phyloP scores from a whole-genome alignment of 2,329 filamentous ascomycete genomes.

The Fonsecaea multimorphosa region DNA sequence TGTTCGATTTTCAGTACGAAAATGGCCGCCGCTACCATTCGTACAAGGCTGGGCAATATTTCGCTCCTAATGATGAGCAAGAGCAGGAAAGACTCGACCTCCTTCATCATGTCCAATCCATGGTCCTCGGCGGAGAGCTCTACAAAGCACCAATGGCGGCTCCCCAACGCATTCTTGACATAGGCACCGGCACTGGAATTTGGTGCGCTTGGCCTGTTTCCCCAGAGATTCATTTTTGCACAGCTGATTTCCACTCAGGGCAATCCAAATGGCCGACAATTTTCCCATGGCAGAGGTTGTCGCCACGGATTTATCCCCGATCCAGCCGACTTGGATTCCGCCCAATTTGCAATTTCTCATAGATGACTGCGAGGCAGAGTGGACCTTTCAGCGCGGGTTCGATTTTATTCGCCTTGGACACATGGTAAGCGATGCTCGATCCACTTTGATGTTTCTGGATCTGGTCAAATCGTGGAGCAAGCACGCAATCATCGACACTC shows the following conservation, averaged over 20 bases:
- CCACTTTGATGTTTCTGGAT: not conserved
- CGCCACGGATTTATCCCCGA: constrained; percentile 44
- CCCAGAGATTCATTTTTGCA: constrained; percentile 34
- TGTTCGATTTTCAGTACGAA: constrained; percentile 47
- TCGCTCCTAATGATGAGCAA: constrained; percentile 45
- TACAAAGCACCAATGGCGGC: constrained; percentile 44
- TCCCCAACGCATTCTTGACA: constrained; percentile 58
- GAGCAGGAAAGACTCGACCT: constrained; percentile 47
- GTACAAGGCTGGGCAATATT: constrained; percentile 38
- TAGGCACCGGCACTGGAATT: constrained; percentile 67
- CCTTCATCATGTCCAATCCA: constrained; percentile 50
- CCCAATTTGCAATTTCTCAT: constrained; percentile 55
- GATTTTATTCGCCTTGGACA: constrained; percentile 50
- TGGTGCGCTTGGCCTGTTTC: constrained; percentile 53
- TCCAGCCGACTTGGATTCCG: constrained; percentile 46
- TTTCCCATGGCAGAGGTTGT: constrained; percentile 40
- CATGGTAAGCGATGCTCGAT: constrained; percentile 30
- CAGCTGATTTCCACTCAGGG: constrained; percentile 43
- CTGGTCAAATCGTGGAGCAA: not conserved
- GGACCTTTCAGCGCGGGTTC: constrained; percentile 47
- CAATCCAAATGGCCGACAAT: constrained; percentile 42
- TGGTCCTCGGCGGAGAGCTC: constrained; percentile 40
- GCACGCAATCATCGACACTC: not conserved
- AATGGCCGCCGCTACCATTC: constrained; percentile 40
- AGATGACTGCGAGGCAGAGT: constrained; percentile 51